phyloP scores from a whole-genome alignment of 2,329 filamentous ascomycete genomes.

The Penicillium sp. region DNA sequence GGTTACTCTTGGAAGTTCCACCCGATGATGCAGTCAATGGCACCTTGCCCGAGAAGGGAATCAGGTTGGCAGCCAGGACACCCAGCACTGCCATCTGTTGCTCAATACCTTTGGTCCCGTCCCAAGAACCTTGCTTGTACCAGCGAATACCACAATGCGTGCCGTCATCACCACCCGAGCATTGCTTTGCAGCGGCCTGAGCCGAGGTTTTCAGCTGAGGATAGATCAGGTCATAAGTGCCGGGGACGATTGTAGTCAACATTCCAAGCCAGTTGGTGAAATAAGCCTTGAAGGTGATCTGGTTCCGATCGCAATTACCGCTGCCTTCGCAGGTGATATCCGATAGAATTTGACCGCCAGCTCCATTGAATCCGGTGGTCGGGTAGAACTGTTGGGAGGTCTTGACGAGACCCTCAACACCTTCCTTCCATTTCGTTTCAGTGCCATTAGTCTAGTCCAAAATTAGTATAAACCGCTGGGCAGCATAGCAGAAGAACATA shows the following conservation, averaged over 20 bases:
- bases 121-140: slow-evolving; percentile 35
- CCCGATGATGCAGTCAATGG: slow-evolving; percentile 51
- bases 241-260: slow-evolving; percentile 61
- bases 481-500: slow-evolving; percentile 23
- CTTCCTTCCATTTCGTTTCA: slow-evolving; percentile 54
- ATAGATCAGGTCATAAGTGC: slow-evolving; percentile 54
- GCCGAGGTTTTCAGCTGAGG: slow-evolving; percentile 59
- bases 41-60: slow-evolving; percentile 29
- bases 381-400: slow-evolving; percentile 55
- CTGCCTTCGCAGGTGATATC: slow-evolving; percentile 66
- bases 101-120: slow-evolving; percentile 38
- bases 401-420: slow-evolving; percentile 56
- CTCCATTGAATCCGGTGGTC: slow-evolving; percentile 23
- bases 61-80: slow-evolving; percentile 32
- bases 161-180: slow-evolving; percentile 56
- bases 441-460: slow-evolving; percentile 37
- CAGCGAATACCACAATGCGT: slow-evolving; percentile 55
- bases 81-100: slow-evolving; percentile 43
- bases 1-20: slow-evolving; percentile 55
- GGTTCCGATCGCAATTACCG: slow-evolving; percentile 66
- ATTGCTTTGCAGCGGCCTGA: slow-evolving; percentile 60
- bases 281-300: slow-evolving; percentile 71
- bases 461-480: slow-evolving; percentile 8
- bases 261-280: slow-evolving; percentile 65
- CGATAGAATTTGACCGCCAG: slow-evolving; percentile 55